These are phyloP conservation scores for Rhynchosporium agropyri DNA, from an alignment of 2,329 filamentous ascomycete genomes.

Conservation along the genomic window DNA sequence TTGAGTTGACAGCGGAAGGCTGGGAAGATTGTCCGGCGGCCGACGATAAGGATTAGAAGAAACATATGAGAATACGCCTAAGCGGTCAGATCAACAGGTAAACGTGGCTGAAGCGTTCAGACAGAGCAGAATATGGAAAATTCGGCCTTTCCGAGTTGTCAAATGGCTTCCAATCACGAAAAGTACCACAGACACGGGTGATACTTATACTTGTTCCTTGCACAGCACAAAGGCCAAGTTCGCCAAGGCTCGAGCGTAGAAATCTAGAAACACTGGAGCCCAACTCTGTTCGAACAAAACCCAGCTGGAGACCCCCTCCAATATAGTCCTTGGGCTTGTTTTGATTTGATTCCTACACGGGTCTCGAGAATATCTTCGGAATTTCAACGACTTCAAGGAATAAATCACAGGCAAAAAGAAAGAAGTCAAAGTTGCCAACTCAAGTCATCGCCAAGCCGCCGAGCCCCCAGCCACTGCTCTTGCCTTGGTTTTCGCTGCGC, in stretches of 20 bases:
- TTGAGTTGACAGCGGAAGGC: neutral
- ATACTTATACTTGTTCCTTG: neutral
- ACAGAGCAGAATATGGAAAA: neutral
- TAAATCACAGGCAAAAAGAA: neutral
- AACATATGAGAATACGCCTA: no score
- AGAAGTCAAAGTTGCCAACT: neutral
- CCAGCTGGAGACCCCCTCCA: neutral
- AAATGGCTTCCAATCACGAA: slow-evolving; percentile 21
- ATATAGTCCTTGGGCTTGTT: neutral
- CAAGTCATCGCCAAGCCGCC: neutral
- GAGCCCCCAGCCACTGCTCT: neutral
- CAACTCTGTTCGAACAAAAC: neutral
- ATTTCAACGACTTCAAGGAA: neutral
- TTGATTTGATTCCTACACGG: neutral
- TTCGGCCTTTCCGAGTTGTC: slow-evolving; percentile 11
- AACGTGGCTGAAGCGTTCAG: no score
- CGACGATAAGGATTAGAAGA: neutral
- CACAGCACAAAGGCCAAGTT: slow-evolving; percentile 19
- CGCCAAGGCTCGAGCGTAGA: slow-evolving; percentile 15
- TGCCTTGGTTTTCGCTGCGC: neutral
- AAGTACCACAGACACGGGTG: slow-evolving; percentile 11
- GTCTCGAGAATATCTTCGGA: neutral
- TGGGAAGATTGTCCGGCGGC: neutral
- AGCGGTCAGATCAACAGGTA: no score
- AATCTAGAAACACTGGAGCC: slow-evolving; percentile 3